phyloP scores from a whole-genome alignment of 805 yeast species.

The Metschnikowia picachoensis region DNA sequence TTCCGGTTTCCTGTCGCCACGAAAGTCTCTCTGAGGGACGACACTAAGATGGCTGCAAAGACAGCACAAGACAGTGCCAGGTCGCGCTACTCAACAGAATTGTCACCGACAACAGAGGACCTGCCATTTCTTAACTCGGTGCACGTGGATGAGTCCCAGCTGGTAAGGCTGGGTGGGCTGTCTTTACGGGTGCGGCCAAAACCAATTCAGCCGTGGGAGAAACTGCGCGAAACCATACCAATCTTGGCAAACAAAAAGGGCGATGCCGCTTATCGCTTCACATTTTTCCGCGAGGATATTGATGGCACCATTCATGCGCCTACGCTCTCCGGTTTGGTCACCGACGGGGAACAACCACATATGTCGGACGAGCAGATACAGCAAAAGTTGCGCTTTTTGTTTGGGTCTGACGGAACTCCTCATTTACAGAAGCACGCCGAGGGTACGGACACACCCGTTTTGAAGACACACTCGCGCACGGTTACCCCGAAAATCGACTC shows the following conservation, averaged over 20 bases:
- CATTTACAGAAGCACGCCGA: background rate
- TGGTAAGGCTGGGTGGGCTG: slow-evolving; percentile 37
- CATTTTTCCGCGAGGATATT: slow-evolving; percentile 87
- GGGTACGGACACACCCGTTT: background rate
- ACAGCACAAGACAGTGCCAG: background rate
- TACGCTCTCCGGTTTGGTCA: slow-evolving; percentile 67
- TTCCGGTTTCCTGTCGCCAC: slow-evolving; percentile 35
- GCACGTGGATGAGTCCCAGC: slow-evolving; percentile 32
- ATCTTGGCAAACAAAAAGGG: slow-evolving; percentile 22
- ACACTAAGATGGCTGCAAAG: background rate
- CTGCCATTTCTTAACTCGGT: slow-evolving; percentile 29
- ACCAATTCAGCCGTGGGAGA: slow-evolving; percentile 72
- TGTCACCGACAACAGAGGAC: slow-evolving; percentile 20
- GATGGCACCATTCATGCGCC: slow-evolving; percentile 90
- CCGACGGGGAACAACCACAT: slow-evolving; percentile 8
- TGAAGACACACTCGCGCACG: background rate
- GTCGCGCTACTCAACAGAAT: background rate
- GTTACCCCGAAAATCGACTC: slow-evolving; percentile 5
- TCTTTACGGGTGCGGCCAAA: slow-evolving; percentile 64
- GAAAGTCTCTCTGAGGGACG: slow-evolving; percentile 8
- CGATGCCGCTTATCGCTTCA: slow-evolving; percentile 56
- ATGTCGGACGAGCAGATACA: slow-evolving; percentile 12
- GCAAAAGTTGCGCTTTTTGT: slow-evolving; percentile 8
- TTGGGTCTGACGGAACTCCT: slow-evolving; percentile 5
- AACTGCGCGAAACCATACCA: slow-evolving; percentile 25